A percentile compares a stretch with the other conserved stretches of the same genome.
These are phyloP conservation scores for Rhinocladiella mackenziei DNA, from an alignment of 2,329 filamentous ascomycete species.

Conservation along the genomic window DNA sequence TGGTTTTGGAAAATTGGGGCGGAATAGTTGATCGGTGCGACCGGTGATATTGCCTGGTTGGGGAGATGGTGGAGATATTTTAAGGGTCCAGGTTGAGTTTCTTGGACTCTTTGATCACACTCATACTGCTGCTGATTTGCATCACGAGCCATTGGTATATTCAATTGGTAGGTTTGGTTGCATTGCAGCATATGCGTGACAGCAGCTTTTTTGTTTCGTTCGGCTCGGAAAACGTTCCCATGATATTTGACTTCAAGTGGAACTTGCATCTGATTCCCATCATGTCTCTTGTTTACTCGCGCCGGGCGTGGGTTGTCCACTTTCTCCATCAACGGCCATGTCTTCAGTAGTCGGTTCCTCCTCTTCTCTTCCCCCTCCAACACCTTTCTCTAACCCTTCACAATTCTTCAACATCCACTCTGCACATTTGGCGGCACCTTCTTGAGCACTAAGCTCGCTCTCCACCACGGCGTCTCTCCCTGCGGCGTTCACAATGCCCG, in stretches of 20 bases:
- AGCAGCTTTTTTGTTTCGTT: neutral
- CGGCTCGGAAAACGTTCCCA: neutral
- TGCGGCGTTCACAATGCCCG: slow-evolving; percentile 72
- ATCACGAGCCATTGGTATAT: no score
- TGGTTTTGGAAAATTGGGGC: neutral
- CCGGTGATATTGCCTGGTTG: neutral
- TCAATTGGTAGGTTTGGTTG: no score
- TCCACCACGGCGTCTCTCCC: slow-evolving; percentile 77
- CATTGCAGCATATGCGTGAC: no score
- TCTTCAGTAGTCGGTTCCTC: neutral
- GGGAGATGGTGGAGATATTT: neutral
- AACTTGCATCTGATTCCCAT: neutral
- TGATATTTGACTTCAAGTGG: neutral
- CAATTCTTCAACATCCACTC: slow-evolving; percentile 31
- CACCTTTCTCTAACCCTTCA: slow-evolving; percentile 23
- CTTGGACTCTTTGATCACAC: neutral
- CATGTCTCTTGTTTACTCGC: slow-evolving; percentile 4
- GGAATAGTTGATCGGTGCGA: neutral
- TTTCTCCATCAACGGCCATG: neutral
- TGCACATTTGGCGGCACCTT: slow-evolving; percentile 24
- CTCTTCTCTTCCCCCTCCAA: slow-evolving; percentile 14
- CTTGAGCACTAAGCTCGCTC: slow-evolving; percentile 53
- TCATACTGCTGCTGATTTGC: no score
- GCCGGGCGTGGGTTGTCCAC: neutral
- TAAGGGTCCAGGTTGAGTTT: neutral